Conservation (phyloP, 2,329 filamentous ascomycete species). For the Xylariaceae sp. region DNA sequence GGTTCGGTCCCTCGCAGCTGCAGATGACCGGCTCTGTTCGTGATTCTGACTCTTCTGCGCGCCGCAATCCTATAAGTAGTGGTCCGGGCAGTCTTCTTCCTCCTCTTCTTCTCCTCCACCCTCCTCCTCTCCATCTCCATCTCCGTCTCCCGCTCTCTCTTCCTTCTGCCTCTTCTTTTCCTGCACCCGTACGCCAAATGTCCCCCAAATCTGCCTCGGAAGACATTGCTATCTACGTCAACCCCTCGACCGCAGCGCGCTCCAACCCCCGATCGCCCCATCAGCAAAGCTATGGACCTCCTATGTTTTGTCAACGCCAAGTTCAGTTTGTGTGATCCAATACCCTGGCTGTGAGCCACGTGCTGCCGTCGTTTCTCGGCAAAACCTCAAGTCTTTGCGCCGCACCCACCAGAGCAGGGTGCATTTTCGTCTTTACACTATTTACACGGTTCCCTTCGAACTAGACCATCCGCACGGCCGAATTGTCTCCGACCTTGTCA, state of each 20-base stretch:
- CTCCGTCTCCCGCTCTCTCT: conserved; percentile 2
- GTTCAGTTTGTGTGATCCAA: conserved; percentile 33
- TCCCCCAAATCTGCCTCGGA: conserved; percentile 26
- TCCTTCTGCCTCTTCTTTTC: neutral
- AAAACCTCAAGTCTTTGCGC: conserved; percentile 14
- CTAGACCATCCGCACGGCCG: conserved; percentile 4
- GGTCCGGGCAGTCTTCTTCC: conserved; percentile 3
- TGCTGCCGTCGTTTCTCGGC: conserved; percentile 20
- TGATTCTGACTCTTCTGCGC: conserved; percentile 13
- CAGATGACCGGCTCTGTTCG: conserved; percentile 15
- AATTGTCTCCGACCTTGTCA: conserved; percentile 4
- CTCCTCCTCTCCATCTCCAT: conserved; percentile 3
- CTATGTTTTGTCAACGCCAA: conserved; percentile 22
- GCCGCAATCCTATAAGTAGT: conserved; percentile 2
- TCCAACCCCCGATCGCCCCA: conserved; percentile 19
- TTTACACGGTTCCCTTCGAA: conserved; percentile 2
- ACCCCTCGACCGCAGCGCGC: conserved; percentile 23
- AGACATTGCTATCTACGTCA: conserved; percentile 25
- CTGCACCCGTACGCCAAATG: conserved; percentile 26
- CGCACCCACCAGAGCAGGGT: conserved; percentile 18
- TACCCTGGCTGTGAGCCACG: conserved; percentile 28
- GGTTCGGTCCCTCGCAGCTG: conserved; percentile 12
- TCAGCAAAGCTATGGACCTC: conserved; percentile 32
- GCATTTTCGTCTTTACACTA: conserved; percentile 10
- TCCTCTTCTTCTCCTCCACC: conserved; percentile 3